These are phyloP conservation scores for Trichomonascaceae sp. DNA, from an alignment of 1,139 yeast species.

Conservation along the genomic window DNA sequence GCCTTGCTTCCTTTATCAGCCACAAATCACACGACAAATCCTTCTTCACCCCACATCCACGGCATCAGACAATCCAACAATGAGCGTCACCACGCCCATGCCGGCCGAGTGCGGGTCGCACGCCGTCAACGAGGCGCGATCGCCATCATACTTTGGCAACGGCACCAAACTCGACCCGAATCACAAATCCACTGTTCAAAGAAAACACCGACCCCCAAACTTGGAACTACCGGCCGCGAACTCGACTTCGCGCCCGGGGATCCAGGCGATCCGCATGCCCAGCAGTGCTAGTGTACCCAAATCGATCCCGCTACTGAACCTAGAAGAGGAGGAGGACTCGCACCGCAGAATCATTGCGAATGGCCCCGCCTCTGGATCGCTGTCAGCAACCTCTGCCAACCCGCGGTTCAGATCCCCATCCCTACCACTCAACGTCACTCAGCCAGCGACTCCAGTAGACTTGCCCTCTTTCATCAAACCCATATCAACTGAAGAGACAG, in stretches of 20 bases:
- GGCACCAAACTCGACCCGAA: too few species aligned
- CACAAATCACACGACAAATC: too few species aligned
- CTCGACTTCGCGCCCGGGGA: background rate
- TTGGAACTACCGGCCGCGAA: background rate
- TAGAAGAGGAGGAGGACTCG: too few species aligned
- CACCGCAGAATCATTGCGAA: background rate
- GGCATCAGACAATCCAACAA: too few species aligned
- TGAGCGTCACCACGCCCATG: too few species aligned
- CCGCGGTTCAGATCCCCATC: conserved; percentile 4
- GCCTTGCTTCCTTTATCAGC: too few species aligned
- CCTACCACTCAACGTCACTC: conserved; percentile 3
- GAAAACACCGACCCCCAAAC: conserved; percentile 1
- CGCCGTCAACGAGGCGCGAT: too few species aligned
- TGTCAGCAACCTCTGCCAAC: too few species aligned
- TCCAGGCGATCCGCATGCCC: conserved; percentile 1
- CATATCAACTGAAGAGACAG: background rate
- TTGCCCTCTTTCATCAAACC: conserved; percentile 3
- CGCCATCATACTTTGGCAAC: too few species aligned
- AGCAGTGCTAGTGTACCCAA: conserved; percentile 1
- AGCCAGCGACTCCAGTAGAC: conserved; percentile 2
- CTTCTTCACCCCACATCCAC: too few species aligned
- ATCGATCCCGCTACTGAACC: background rate
- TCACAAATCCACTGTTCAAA: background rate
- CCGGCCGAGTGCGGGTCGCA: too few species aligned
- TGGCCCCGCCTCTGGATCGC: background rate